phyloP scores from a whole-genome alignment of 768 basidiomycete genomes.

The Phylloporus sp. region DNA sequence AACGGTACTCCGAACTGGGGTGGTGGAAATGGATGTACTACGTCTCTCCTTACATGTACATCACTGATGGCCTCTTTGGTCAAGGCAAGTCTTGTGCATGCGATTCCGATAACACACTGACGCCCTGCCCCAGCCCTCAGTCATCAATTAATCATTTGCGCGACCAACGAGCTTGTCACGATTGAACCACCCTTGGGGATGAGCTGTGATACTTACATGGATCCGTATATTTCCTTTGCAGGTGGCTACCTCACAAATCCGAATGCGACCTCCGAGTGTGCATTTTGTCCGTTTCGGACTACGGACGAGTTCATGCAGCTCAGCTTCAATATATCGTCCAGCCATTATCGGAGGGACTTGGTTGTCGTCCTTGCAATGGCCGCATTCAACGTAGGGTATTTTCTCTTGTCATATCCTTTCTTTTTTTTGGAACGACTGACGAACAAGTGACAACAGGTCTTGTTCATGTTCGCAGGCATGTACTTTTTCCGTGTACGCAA shows the following conservation, averaged over 20 bases:
- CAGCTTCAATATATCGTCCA: slow-evolving; percentile 5
- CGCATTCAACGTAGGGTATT: slow-evolving; percentile 43
- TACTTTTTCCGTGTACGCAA: slow-evolving; percentile 30
- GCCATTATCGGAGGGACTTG: slow-evolving; percentile 9
- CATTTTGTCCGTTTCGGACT: slow-evolving; percentile 50
- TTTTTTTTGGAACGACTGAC: background rate
- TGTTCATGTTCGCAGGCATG: slow-evolving; percentile 27
- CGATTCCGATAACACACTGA: background rate
- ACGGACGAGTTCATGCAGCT: slow-evolving; percentile 43
- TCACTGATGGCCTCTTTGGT: slow-evolving; percentile 42
- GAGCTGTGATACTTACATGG: slow-evolving; percentile 52
- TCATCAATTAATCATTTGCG: slow-evolving; percentile 42
- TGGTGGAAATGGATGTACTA: slow-evolving; percentile 38
- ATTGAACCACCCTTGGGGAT: slow-evolving; percentile 51
- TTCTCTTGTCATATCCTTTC: too few species aligned
- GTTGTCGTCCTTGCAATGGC: slow-evolving; percentile 2
- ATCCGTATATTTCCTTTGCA: slow-evolving; percentile 41
- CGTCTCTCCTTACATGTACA: slow-evolving; percentile 48
- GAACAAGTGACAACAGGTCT: slow-evolving; percentile 16
- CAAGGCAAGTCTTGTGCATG: slow-evolving; percentile 16
- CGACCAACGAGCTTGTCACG: slow-evolving; percentile 46
- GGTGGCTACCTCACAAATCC: slow-evolving; percentile 60
- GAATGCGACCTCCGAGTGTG: slow-evolving; percentile 48
- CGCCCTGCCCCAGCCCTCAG: slow-evolving; percentile 36
- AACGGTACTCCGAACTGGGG: slow-evolving; percentile 37